Base-by-base conservation (phyloP, 805 yeast species). In the Sungouiella thailandica region DNA sequence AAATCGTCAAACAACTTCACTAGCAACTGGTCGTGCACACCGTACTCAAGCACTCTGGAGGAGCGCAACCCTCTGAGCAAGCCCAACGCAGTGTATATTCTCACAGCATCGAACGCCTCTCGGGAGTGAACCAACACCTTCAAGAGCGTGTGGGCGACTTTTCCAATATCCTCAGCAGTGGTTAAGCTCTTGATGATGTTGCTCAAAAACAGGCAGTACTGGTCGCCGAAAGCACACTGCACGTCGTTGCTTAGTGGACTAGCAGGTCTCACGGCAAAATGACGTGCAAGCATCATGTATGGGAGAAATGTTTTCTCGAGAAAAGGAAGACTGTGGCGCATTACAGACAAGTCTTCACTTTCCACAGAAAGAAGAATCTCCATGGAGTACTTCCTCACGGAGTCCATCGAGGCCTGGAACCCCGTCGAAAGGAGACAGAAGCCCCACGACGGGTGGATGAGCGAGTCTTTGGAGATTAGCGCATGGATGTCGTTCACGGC, bases 351-450 rank as follows among this genome's bases (percentile, higher is more conserved):
- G 41, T 76, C 64, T 20, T 66, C 53, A 2, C 48, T 40, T 5
- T 76, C 72, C 19, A 85, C 62, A 7, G 72, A 59, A 25, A 81
- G 68, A 28, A 85, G 60, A 28, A 84, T 49, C 2, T 68, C 65
- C 43, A 81, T 54, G 1, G 84, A 62, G 46, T 76, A 78, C 44
- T 75, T 78, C 38, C 89, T 65, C 2, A 88, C 86, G 5, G 86
- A 72, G 38, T 85, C 95, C 77, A 81, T 77, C 1, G 85, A 70
- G 0, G 89, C 86, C 31, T 68, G 74, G 44, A 85, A 70, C 0
- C 94, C 96, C 11, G 86, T 81, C 4, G 86, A 72, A 7, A 87
- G 61, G n/a, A 88, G 58, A 4, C 82, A 68, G 37, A 83, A 62
- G 0, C 84, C 81, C 89, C 95, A 87, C 1, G 80, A 67, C 1